Evolutionary conservation across 768 basidiomycete species (phyloP).

Genomic region (Suillus ampliporus): DNA sequence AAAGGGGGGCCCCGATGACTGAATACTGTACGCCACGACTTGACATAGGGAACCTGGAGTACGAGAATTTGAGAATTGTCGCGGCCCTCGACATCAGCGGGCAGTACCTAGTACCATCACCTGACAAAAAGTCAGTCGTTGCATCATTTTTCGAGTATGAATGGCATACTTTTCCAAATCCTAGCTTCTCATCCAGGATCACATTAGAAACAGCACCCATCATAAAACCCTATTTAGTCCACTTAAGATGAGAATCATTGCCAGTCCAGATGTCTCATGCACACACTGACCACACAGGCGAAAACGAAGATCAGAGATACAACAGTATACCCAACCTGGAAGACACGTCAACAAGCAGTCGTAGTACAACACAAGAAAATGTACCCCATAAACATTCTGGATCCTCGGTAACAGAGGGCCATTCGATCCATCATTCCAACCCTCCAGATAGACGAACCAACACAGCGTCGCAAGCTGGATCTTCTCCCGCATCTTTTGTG

Average conservation of each 20-base stretch:
- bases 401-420: constrained; percentile 47
- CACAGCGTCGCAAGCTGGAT: constrained; percentile 43
- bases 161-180: constrained; percentile 47
- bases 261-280: background rate
- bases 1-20: constrained; percentile 64
- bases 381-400: constrained; percentile 42
- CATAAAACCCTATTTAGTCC: constrained; percentile 45
- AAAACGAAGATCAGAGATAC: constrained; percentile 52
- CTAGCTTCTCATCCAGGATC: constrained; percentile 46
- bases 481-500: constrained; percentile 26
- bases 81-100: background rate
- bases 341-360: background rate
- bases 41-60: constrained; percentile 55
- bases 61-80: background rate
- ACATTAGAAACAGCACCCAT: constrained; percentile 52
- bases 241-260: background rate
- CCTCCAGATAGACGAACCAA: constrained; percentile 40
- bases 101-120: constrained; percentile 44
- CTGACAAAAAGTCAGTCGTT: constrained; percentile 26
- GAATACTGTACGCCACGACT: constrained; percentile 57
- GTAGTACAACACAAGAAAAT: constrained; percentile 6
- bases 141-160: background rate
- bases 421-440: constrained; percentile 47
- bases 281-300: constrained; percentile 40
- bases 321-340: constrained; percentile 43